phyloP scores from a whole-genome alignment of 2,329 filamentous ascomycete species.

The Colletotrichum sp. region DNA sequence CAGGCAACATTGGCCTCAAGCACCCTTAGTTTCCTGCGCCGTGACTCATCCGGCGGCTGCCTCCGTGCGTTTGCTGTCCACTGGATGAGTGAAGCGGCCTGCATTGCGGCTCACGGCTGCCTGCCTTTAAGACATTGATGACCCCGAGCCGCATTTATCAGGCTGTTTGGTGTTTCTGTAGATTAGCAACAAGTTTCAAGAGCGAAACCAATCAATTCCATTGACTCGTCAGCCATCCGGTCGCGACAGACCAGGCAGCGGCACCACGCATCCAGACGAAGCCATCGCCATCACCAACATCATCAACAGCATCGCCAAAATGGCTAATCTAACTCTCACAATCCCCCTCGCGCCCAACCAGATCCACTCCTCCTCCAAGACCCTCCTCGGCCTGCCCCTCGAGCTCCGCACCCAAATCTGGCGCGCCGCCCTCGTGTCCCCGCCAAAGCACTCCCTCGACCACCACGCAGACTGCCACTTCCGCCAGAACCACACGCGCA shows the following conservation, averaged over 20 bases:
- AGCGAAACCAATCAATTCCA: neutral
- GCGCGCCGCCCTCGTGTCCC: neutral
- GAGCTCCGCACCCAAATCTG: constrained; percentile 14
- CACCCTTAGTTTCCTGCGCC: neutral
- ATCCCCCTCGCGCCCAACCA: neutral
- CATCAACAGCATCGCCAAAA: neutral
- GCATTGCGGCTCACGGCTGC: neutral
- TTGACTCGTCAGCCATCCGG: neutral
- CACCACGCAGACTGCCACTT: constrained; percentile 5
- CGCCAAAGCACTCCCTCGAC: neutral
- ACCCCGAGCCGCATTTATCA: neutral
- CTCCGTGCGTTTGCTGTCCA: neutral
- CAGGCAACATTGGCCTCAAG: neutral
- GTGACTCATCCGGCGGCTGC: constrained; percentile 6
- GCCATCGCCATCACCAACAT: neutral
- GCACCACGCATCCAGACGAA: neutral
- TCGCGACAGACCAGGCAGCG: neutral
- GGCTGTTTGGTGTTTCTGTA: neutral
- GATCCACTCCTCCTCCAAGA: neutral
- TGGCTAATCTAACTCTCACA: neutral
- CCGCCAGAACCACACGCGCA: neutral
- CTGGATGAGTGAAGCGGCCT: neutral
- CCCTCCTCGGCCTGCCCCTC: constrained; percentile 10
- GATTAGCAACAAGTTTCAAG: neutral
- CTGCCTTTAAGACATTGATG: neutral